Percentiles rank a stretch among this genome's conserved stretches.
These are phyloP conservation scores for Pistacia atlantica DNA, from an alignment of 345 rosid genomes.

Conservation along the genomic window DNA sequence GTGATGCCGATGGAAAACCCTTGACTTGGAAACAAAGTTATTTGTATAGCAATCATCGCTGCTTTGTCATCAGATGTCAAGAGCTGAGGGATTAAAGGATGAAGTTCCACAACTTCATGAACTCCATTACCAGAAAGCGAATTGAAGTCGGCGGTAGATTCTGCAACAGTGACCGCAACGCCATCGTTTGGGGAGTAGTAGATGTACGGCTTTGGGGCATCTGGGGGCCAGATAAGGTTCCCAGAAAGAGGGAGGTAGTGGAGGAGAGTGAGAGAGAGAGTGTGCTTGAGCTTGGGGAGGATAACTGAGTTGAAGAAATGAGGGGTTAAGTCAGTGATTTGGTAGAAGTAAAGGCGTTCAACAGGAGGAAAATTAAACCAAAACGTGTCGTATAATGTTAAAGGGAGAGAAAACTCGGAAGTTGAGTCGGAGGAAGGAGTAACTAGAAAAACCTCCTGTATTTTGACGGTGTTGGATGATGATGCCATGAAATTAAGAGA, in stretches of 20 bases:
- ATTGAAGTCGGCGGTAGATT: conserved; percentile 32
- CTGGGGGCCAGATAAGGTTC: conserved; percentile 26
- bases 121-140: conserved; percentile 21
- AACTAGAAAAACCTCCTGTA: conserved; percentile 17
- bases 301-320: conserved; percentile 32
- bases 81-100: conserved; percentile 36
- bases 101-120: conserved; percentile 28
- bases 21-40: conserved; percentile 20
- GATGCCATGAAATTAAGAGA: too few species aligned
- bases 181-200: conserved; percentile 22
- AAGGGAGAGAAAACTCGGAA: conserved; percentile 25
- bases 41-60: neutral
- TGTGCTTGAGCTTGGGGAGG: conserved; percentile 40
- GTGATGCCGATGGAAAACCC: conserved; percentile 2
- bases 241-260: conserved; percentile 41
- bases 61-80: conserved; percentile 21
- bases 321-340: conserved; percentile 24
- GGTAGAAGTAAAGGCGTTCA: conserved; percentile 38
- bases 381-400: conserved; percentile 27
- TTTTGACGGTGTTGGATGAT: neutral
- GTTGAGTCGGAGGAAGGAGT: conserved; percentile 21
- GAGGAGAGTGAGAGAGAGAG: conserved; percentile 38
- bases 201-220: conserved; percentile 27
- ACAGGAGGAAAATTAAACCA: conserved; percentile 34
- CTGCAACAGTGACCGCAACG: conserved; percentile 42